Evolutionary conservation across 805 yeast genomes (phyloP).

Genomic region (Grigorovia jiainica): DNA sequence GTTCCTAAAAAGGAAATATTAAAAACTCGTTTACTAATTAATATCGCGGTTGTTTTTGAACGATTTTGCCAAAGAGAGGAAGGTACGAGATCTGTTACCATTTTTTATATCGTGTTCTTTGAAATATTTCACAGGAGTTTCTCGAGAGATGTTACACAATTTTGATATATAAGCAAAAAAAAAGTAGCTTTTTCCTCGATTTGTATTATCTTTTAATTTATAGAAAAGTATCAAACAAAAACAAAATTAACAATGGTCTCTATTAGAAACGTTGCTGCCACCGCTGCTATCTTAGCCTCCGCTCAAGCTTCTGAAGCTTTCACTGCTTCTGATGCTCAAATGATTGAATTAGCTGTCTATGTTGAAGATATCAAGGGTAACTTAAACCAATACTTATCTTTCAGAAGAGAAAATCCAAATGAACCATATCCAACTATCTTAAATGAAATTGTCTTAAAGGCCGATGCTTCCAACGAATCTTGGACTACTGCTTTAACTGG

Average conservation of each 20-base stretch:
- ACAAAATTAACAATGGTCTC: constrained; percentile 1
- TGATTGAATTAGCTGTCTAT: constrained; percentile 7
- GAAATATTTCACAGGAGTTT: too few species aligned
- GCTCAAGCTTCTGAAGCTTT: constrained; percentile 5
- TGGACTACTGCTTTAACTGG: constrained; percentile 23
- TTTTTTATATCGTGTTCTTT: too few species aligned
- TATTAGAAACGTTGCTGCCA: constrained; percentile 3
- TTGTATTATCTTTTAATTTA: too few species aligned
- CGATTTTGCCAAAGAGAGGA: too few species aligned
- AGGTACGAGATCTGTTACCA: too few species aligned
- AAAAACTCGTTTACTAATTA: too few species aligned
- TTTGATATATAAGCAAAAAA: too few species aligned
- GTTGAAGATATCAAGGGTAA: constrained; percentile 6
- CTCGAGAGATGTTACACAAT: too few species aligned
- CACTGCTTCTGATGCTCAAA: constrained; percentile 1
- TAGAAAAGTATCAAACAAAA: too few species aligned
- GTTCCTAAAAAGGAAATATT: too few species aligned
- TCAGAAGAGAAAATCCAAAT: constrained; percentile 7
- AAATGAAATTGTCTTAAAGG: neutral
- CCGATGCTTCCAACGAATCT: constrained; percentile 19
- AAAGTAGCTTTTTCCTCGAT: too few species aligned
- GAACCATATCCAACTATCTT: constrained; percentile 7
- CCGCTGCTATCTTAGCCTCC: constrained; percentile 4
- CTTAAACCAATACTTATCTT: constrained; percentile 5
- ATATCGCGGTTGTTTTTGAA: too few species aligned